Percentiles rank a stretch among this genome's conserved stretches.
These are phyloP conservation scores for Podila clonocystis DNA, from an alignment of 192 early-diverging fungal genomes.

Conservation along the genomic window DNA sequence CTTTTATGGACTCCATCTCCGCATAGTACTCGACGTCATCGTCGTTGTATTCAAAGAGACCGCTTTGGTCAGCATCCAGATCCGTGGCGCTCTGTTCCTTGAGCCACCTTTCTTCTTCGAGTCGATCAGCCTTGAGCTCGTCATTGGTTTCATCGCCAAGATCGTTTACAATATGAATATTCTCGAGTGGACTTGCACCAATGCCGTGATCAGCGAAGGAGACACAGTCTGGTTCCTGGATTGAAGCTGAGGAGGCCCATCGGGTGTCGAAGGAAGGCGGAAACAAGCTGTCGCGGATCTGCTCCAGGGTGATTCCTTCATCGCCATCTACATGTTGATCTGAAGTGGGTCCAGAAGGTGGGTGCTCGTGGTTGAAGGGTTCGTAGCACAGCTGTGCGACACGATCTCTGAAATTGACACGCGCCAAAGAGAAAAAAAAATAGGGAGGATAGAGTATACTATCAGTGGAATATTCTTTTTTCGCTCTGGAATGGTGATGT, in stretches of 20 bases:
- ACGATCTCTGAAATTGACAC: conserved; percentile 13
- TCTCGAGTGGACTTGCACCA: conserved; percentile 5
- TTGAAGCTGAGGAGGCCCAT: conserved; percentile 13
- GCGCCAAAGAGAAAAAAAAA: neutral
- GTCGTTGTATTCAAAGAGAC: conserved; percentile 4
- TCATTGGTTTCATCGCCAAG: neutral
- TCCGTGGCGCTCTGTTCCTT: conserved; percentile 3
- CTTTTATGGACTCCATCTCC: neutral
- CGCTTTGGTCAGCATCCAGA: conserved; percentile 3
- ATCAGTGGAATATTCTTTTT: conserved; percentile 1
- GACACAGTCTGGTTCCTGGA: conserved; percentile 36
- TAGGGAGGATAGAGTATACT: neutral
- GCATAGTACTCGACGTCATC: neutral
- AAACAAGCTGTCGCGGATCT: conserved; percentile 15
- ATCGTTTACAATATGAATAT: conserved; percentile 22
- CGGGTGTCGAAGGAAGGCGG: conserved; percentile 3
- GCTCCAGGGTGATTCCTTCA: neutral
- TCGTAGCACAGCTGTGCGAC: conserved; percentile 16
- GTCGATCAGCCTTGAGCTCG: conserved; percentile 1
- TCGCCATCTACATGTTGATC: neutral
- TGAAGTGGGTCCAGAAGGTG: neutral
- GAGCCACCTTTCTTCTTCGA: conserved; percentile 5
- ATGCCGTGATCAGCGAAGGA: conserved; percentile 20
- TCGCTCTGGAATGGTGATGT: neutral
- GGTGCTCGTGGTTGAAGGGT: neutral